These are phyloP conservation scores for Phlyctochytrium planicorne DNA, from an alignment of 192 early-diverging fungal genomes.

Conservation along the genomic window DNA sequence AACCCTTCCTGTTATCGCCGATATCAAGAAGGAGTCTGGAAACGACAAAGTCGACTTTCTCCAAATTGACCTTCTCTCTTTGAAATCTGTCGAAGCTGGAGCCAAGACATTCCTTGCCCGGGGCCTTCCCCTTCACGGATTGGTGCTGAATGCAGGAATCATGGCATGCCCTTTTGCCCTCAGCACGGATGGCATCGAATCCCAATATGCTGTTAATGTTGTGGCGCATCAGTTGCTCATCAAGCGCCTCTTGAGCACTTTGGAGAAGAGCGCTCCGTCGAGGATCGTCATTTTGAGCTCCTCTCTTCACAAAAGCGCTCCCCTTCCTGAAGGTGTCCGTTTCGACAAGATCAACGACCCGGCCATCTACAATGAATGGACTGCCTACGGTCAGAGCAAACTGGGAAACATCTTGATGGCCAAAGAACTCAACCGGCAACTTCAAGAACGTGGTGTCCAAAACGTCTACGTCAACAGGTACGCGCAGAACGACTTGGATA, in stretches of 20 bases:
- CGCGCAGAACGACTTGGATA: too few species aligned
- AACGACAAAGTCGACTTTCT: slow-evolving; percentile 29
- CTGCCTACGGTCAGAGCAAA: slow-evolving; percentile 45
- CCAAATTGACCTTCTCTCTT: slow-evolving; percentile 26
- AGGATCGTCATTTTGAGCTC: slow-evolving; percentile 42
- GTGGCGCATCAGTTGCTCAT: slow-evolving; percentile 50
- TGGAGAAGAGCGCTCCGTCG: slow-evolving; percentile 19
- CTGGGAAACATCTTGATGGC: slow-evolving; percentile 55
- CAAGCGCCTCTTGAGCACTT: slow-evolving; percentile 23
- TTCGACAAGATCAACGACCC: slow-evolving; percentile 30
- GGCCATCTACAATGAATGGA: slow-evolving; percentile 11
- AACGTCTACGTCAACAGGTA: slow-evolving; percentile 29
- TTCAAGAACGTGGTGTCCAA: not conserved
- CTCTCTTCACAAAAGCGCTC: slow-evolving; percentile 20
- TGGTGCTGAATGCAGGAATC: slow-evolving; percentile 72
- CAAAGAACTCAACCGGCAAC: slow-evolving; percentile 2
- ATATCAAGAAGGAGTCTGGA: slow-evolving; percentile 24
- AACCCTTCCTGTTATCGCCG: slow-evolving; percentile 30
- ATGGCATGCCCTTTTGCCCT: slow-evolving; percentile 57
- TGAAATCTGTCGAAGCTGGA: slow-evolving; percentile 37
- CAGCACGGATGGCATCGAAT: slow-evolving; percentile 62
- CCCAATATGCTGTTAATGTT: slow-evolving; percentile 68
- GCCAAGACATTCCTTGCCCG: slow-evolving; percentile 33
- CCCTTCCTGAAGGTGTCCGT: slow-evolving; percentile 18
- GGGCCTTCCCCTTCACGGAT: slow-evolving; percentile 41